Base-by-base conservation (phyloP, 192 early-diverging fungal genomes). In the Mortierella antarctica region DNA sequence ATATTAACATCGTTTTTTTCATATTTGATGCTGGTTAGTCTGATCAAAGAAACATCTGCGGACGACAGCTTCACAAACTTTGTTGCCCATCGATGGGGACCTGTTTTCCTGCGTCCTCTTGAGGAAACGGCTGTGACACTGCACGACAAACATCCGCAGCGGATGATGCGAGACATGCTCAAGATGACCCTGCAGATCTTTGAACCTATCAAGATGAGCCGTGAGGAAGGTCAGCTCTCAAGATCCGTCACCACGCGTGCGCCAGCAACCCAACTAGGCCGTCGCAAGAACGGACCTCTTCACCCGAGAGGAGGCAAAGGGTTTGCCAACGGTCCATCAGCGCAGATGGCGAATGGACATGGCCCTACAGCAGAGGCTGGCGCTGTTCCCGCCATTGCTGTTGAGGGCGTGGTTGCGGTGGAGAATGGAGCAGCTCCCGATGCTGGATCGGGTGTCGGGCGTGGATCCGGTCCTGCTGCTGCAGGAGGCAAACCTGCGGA, bases 41-140 rank as follows among this genome's bases (percentile, higher is more conserved):
- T 82, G 49, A 70, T 74, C 56, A 67, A 75, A 41, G 67, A 84
- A 57, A 74, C 67, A 31, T 58, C 54, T 2, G 67, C 73, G 12
- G 70, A 70, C 51, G 84, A 85, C 21, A 60, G 61, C 18, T 81
- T 77, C 42, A 54, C 82, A 20, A 65, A 61, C 5, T 75, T 50
- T 41, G 62, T 89, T 62, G 60, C 74, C 15, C 86, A 88, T 45
- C 72, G 83, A 2, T 83, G 86, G 62, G 88, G 88, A 23, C 71
- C 82, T 11, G 74, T 88, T n/a, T 61, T 89, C 45, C 57, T 89
- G 58, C 73, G 84, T 42, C 77, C 87, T 7, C 62, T 80, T 23
- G 61, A 77, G 18, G 83, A 86, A 53, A 74, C 83, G 9, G 68
- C 70, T 42, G 71, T 82, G 18, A 87, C 83, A 1, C 18, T 87